Evolutionary conservation across 345 rosid species (phyloP), one percentile per base, ranked within the genome.

Genomic region (Capsella bursapastoris): DNA sequence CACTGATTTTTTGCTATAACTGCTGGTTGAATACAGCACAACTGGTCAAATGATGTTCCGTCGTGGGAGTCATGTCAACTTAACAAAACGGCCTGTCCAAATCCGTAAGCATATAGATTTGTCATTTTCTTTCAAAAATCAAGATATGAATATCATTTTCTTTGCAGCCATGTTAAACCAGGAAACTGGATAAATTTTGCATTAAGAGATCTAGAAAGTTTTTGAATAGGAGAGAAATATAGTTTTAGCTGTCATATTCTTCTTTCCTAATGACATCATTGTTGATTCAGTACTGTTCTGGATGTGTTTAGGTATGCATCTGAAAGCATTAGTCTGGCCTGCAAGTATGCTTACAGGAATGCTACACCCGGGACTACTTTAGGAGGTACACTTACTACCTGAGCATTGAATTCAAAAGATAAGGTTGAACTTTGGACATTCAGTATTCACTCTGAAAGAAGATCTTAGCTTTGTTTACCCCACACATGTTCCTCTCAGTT

Each of bases 281-380:
- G 43, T 53, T 66, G 68, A 74, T 25, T 52, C 5, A 38, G 12
- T 70, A 56, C 0, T 37, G 37, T 27, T 34, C 1, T 72, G 12
- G 40, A 34, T 62, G 51, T 50, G 64, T 84, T 70, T 76, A 95
- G 97, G 79, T 91, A 88, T 68, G 97, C 99, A 53, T 85, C 96
- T 76, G 97, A 95, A 83, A 92, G 99, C 78, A 75, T 90, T 64
- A 78, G 74, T 60, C 73, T 90, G 82, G 99, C 99, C 14, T 95
- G 99, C 85, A 89, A 87, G 69, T 92, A 62, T 31, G 96, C 97
- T 45, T 95, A 95, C 85, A 86, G 80, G 75, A 84, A 85, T 64
- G 99, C 97, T 77, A 88, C 93, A 6, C 92, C 97, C 10, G 99
- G 97, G 84, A 89, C 87, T 77, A 90, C 92, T 57, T 72, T 95